Evolutionary conservation across 2,329 filamentous ascomycete genomes (phyloP).

Genomic region (Aureobasidium namibiae): DNA sequence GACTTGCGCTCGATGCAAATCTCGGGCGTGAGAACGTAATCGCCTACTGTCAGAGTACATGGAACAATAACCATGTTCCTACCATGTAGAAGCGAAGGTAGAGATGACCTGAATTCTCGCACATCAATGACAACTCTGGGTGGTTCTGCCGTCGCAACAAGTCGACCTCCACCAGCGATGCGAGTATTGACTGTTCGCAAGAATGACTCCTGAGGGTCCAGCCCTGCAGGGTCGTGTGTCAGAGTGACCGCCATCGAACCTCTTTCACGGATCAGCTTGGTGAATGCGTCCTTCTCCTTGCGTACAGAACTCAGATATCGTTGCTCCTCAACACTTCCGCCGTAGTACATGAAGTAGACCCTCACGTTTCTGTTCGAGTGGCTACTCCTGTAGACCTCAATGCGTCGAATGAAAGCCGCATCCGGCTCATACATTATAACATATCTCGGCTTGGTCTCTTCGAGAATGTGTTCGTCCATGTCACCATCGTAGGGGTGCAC

Average conservation of each 20-base stretch:
- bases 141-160: constrained; percentile 75
- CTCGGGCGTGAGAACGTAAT: constrained; percentile 85
- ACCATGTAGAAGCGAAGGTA: constrained; percentile 85
- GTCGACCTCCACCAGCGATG: constrained; percentile 83
- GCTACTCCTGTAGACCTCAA: constrained; percentile 93
- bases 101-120: constrained; percentile 86
- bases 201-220: constrained; percentile 85
- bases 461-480: constrained; percentile 90
- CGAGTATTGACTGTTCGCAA: constrained; percentile 92
- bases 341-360: constrained; percentile 96
- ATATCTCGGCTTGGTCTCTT: constrained; percentile 86
- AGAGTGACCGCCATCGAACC: constrained; percentile 87
- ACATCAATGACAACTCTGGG: constrained; percentile 92
- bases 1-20: constrained; percentile 96
- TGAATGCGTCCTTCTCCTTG: constrained; percentile 95
- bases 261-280: constrained; percentile 87
- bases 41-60: constrained; percentile 91
- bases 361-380: constrained; percentile 82
- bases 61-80: constrained; percentile 82
- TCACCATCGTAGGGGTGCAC: constrained; percentile 93
- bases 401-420: constrained; percentile 81
- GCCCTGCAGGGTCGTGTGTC: constrained; percentile 59
- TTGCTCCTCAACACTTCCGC: constrained; percentile 46
- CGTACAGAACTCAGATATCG: constrained; percentile 34
- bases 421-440: constrained; percentile 99